These are phyloP conservation scores for Boletus sp. DNA, from an alignment of 768 basidiomycete species.

Conservation along the genomic window DNA sequence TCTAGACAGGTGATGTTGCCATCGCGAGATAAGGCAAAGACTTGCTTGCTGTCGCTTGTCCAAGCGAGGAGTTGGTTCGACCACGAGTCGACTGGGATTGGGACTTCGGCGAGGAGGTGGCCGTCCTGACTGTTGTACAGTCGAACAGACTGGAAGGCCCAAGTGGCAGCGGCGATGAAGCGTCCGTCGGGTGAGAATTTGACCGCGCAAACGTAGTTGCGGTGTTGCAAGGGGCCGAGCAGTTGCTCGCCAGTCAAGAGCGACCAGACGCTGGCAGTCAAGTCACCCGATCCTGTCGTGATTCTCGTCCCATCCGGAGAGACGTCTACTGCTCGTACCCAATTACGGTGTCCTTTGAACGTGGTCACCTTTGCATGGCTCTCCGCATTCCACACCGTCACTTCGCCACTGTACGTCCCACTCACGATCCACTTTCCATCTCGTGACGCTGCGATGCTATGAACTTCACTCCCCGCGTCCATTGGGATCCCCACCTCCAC, in stretches of 20 bases:
- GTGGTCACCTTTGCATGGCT: no score
- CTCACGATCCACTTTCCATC: background rate
- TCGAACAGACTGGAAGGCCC: fast-evolving
- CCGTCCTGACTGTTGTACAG: background rate
- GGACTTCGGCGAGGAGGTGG: no score
- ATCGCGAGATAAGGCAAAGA: background rate
- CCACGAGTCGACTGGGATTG: no score
- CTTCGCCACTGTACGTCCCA: background rate
- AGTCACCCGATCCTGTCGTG: background rate
- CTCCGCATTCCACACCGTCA: no score
- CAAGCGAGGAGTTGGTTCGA: background rate
- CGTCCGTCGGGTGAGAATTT: background rate
- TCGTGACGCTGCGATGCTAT: background rate
- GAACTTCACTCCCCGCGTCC: background rate
- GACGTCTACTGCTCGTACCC: no score
- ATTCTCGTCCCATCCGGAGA: background rate
- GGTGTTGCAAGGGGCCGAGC: background rate
- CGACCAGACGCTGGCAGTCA: background rate
- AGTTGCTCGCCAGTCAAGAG: background rate
- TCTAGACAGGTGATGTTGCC: background rate
- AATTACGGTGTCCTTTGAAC: no score
- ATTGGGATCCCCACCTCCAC: background rate
- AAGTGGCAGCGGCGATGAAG: background rate
- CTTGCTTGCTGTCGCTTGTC: background rate
- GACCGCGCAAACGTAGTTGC: background rate